These are phyloP conservation scores for Gorgonomyces haynaldii DNA, from an alignment of 192 early-diverging fungal genomes.

Conservation along the genomic window DNA sequence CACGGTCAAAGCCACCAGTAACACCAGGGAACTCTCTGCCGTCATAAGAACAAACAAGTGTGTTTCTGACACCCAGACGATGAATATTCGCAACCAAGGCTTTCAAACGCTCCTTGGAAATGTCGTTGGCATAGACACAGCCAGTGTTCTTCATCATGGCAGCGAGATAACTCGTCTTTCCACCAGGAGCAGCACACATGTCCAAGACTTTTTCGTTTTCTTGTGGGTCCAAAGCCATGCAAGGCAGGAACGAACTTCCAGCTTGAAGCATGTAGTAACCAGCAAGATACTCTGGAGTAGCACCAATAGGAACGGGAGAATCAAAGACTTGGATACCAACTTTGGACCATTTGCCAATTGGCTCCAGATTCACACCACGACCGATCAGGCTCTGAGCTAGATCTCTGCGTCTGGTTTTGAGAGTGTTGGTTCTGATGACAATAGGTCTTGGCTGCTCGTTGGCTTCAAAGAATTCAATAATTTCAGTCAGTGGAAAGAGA, in stretches of 20 bases:
- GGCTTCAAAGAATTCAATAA: conserved; percentile 97
- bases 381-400: conserved; percentile 89
- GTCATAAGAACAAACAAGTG: conserved; percentile 91
- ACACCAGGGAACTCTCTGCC: conserved; percentile 93
- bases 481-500: conserved; percentile 77
- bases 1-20: conserved; percentile 95
- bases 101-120: conserved; percentile 84
- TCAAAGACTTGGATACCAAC: conserved; percentile 95
- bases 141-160: conserved; percentile 97
- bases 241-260: conserved; percentile 94
- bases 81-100: conserved; percentile 86
- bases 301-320: conserved; percentile 87
- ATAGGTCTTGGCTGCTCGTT: conserved; percentile 94
- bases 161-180: conserved; percentile 85
- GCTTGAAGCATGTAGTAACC: conserved; percentile 99
- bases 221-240: conserved; percentile 89
- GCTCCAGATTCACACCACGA: conserved; percentile 95
- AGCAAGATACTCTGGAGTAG: conserved; percentile 97
- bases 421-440: conserved; percentile 92
- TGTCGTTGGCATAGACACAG: conserved; percentile 92
- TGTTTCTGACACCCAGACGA: conserved; percentile 75
- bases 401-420: conserved; percentile 87
- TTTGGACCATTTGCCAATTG: conserved; percentile 97
- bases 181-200: conserved; percentile 97
- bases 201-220: conserved; percentile 90